Conservation (phyloP, 2,329 filamentous ascomycete species). For the Alternaria consortialis region DNA sequence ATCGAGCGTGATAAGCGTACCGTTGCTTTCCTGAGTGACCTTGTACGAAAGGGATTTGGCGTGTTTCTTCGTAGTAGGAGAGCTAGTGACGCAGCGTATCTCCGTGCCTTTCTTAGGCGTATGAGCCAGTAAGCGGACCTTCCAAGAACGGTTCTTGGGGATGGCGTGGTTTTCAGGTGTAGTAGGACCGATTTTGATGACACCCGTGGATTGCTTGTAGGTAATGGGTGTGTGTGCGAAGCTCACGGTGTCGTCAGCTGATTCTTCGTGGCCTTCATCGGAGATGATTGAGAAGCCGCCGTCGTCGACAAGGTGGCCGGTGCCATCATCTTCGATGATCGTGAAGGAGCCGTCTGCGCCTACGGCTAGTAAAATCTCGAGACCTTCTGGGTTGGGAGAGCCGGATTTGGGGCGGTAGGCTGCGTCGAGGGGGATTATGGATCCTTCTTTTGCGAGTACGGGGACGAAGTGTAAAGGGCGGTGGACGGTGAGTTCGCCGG, state of each 20-base stretch:
- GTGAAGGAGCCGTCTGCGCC: slow-evolving; percentile 59
- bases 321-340: slow-evolving; percentile 60
- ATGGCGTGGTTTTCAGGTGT: slow-evolving; percentile 37
- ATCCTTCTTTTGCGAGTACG: slow-evolving; percentile 64
- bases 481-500: slow-evolving; percentile 62
- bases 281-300: slow-evolving; percentile 54
- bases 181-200: slow-evolving; percentile 47
- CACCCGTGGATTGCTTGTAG: slow-evolving; percentile 50
- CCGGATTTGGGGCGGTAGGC: slow-evolving; percentile 57
- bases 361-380: slow-evolving; percentile 61
- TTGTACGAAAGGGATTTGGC: slow-evolving; percentile 35
- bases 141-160: slow-evolving; percentile 43
- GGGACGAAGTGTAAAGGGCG: slow-evolving; percentile 62
- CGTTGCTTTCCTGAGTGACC: slow-evolving; percentile 28
- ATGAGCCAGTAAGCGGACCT: slow-evolving; percentile 44
- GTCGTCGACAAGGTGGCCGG: slow-evolving; percentile 47
- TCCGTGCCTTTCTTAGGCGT: slow-evolving; percentile 23
- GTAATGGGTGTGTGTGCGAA: slow-evolving; percentile 48
- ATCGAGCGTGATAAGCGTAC: slow-evolving; percentile 38
- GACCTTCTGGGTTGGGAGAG: slow-evolving; percentile 55
- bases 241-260: slow-evolving; percentile 36
- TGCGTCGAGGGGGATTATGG: slow-evolving; percentile 66
- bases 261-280: slow-evolving; percentile 43
- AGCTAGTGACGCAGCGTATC: slow-evolving; percentile 39
- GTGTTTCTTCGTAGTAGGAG: slow-evolving; percentile 31